Conservation (phyloP, 495 filamentous ascomycete species). For the Chaetomidium leptoderma region DNA sequence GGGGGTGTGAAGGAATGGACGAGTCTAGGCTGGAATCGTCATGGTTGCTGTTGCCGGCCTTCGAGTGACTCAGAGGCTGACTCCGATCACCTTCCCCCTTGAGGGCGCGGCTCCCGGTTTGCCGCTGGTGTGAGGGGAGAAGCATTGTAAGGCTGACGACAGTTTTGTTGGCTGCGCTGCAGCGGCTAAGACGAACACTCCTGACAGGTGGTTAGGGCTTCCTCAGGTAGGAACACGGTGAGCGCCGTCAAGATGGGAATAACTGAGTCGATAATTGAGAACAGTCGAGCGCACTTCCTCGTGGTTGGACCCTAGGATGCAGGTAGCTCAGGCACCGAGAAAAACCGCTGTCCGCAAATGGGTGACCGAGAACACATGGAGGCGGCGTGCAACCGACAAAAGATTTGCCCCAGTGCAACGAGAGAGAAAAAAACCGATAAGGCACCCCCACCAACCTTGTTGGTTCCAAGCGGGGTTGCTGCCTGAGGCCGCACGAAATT, state of each 20-base stretch:
- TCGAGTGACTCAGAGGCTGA: slow-evolving; percentile 21
- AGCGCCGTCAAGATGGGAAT: too few relatives aligned
- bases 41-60: slow-evolving; percentile 10
- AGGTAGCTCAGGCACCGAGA: too few relatives aligned
- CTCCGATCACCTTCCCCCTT: slow-evolving; percentile 17
- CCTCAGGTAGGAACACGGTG: too few relatives aligned
- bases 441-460: slow-evolving; percentile 22
- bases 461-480: slow-evolving; percentile 20
- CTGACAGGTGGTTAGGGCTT: too few relatives aligned
- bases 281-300: too few relatives aligned
- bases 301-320: too few relatives aligned
- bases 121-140: slow-evolving; percentile 24
- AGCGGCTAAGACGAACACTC: too few relatives aligned
- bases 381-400: too few relatives aligned
- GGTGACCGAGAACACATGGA: too few relatives aligned
- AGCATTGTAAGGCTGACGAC: slow-evolving; percentile 18
- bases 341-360: too few relatives aligned
- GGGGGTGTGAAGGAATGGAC: slow-evolving; percentile 70
- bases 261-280: too few relatives aligned
- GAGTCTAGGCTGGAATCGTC: slow-evolving; percentile 18
- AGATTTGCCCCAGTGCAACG: slow-evolving; percentile 3
- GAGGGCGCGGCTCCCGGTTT: slow-evolving; percentile 3
- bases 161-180: not conserved
- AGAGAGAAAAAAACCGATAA: not conserved
- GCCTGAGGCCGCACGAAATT: slow-evolving; percentile 33